Conservation (phyloP, 768 basidiomycete species). For the Suillus hirtellus region DNA sequence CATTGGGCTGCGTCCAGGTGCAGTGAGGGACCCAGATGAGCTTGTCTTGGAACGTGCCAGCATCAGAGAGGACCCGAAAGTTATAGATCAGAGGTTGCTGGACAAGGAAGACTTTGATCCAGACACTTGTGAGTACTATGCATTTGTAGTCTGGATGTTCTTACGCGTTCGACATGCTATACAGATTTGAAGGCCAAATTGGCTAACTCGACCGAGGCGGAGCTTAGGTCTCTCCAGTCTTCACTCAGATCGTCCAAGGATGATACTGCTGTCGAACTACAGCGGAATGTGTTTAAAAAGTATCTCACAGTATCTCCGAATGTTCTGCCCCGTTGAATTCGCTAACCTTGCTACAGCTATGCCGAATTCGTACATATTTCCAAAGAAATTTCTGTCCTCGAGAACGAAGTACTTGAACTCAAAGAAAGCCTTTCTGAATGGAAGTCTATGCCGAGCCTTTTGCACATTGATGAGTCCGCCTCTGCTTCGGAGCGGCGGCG, state of each 20-base stretch:
- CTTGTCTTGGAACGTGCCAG: conserved; percentile 43
- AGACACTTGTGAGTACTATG: conserved; percentile 69
- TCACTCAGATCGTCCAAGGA: conserved; percentile 70
- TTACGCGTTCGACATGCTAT: conserved; percentile 13
- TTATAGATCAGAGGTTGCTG: conserved; percentile 59
- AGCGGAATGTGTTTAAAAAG: conserved; percentile 96
- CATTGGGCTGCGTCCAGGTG: conserved; percentile 38
- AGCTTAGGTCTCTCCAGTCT: conserved; percentile 73
- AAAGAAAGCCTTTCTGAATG: conserved; percentile 94
- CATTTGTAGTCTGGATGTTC: not conserved
- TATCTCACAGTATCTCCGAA: conserved; percentile 43
- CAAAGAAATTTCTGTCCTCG: conserved; percentile 93
- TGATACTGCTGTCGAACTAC: conserved; percentile 76
- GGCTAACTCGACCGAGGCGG: conserved; percentile 86
- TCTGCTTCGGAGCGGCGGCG: conserved; percentile 62
- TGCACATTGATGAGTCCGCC: conserved; percentile 85
- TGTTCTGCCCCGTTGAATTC: not conserved
- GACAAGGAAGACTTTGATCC: conserved; percentile 85
- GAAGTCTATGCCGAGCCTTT: conserved; percentile 91
- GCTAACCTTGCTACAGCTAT: conserved; percentile 58
- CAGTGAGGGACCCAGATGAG: conserved; percentile 45
- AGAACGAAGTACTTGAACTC: conserved; percentile 97
- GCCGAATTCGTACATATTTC: conserved; percentile 96
- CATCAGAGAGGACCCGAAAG: conserved; percentile 56
- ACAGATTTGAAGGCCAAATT: conserved; percentile 80